phyloP scores from a whole-genome alignment of 2,329 filamentous ascomycete genomes.

The Cytospora schulzeri region DNA sequence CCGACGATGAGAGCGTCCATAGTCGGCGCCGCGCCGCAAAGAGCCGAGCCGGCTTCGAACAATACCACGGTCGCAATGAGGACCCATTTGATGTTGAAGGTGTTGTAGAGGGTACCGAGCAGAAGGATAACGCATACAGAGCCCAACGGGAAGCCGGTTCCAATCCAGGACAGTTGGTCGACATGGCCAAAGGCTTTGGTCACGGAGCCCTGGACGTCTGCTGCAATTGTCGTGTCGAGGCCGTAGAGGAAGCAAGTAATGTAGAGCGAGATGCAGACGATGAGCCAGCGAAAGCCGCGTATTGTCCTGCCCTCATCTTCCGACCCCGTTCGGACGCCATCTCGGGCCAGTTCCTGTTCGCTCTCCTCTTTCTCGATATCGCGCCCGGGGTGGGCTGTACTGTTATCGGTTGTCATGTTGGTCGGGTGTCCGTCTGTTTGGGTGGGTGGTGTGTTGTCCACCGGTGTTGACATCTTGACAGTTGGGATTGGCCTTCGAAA shows the following conservation, averaged over 20 bases:
- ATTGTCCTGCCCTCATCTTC: not conserved
- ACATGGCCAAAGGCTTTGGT: constrained; percentile 2
- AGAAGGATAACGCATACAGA: not conserved
- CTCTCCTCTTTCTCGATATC: too few species aligned
- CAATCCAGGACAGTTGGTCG: not conserved
- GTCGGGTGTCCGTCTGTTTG: too few species aligned
- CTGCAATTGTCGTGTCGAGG: constrained; percentile 53
- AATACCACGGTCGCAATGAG: not conserved
- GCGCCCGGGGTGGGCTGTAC: too few species aligned
- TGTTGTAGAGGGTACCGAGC: not conserved
- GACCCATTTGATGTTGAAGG: constrained; percentile 17
- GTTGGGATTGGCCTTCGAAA: too few species aligned
- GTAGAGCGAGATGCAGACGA: constrained; percentile 1
- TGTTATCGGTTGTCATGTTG: too few species aligned
- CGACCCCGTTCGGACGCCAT: too few species aligned
- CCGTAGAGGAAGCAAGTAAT: constrained; percentile 42
- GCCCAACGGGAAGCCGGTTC: constrained; percentile 3
- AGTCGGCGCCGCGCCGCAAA: constrained; percentile 5
- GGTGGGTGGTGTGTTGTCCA: too few species aligned
- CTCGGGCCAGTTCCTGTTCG: too few species aligned
- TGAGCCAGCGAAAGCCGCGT: not conserved
- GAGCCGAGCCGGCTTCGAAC: constrained; percentile 4
- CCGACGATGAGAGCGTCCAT: constrained; percentile 13
- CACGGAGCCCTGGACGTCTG: constrained; percentile 38
- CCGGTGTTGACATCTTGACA: too few species aligned